These are phyloP conservation scores for Cadophora luteo-olivacea DNA, from an alignment of 2,329 filamentous ascomycete species.

Conservation along the genomic window DNA sequence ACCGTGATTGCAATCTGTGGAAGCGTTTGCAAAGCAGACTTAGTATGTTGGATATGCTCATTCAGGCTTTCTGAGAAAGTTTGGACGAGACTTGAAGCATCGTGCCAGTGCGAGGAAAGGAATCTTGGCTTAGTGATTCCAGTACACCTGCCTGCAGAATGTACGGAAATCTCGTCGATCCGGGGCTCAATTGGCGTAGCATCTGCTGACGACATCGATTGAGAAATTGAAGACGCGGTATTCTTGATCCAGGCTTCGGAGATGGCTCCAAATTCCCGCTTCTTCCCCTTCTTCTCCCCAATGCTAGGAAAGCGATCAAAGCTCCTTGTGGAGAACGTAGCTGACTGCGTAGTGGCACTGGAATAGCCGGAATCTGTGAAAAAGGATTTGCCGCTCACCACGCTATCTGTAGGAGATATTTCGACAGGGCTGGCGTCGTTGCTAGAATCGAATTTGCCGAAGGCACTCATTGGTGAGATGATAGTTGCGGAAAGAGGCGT, in stretches of 20 bases:
- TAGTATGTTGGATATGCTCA: slow-evolving; percentile 37
- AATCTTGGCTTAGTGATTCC: slow-evolving; percentile 25
- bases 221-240: slow-evolving; percentile 10
- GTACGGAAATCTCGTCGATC: neutral
- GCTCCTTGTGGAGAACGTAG: slow-evolving; percentile 20
- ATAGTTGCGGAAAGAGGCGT: slow-evolving; percentile 24
- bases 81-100: slow-evolving; percentile 31
- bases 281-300: slow-evolving; percentile 28
- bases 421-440: slow-evolving; percentile 18
- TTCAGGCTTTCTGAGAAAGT: slow-evolving; percentile 38
- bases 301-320: slow-evolving; percentile 30
- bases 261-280: slow-evolving; percentile 25
- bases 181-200: neutral
- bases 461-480: slow-evolving; percentile 33
- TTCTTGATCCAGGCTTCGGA: slow-evolving; percentile 26
- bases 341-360: slow-evolving; percentile 33
- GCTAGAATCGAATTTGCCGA: slow-evolving; percentile 17
- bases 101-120: slow-evolving; percentile 33
- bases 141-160: slow-evolving; percentile 32
- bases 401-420: slow-evolving; percentile 36
- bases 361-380: slow-evolving; percentile 39
- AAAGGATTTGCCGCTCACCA: slow-evolving; percentile 33
- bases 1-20: slow-evolving; percentile 29
- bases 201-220: neutral
- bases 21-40: slow-evolving; percentile 30